Base-by-base conservation (phyloP, 164 flowering plant species). In the Liquidambar formosana region DNA sequence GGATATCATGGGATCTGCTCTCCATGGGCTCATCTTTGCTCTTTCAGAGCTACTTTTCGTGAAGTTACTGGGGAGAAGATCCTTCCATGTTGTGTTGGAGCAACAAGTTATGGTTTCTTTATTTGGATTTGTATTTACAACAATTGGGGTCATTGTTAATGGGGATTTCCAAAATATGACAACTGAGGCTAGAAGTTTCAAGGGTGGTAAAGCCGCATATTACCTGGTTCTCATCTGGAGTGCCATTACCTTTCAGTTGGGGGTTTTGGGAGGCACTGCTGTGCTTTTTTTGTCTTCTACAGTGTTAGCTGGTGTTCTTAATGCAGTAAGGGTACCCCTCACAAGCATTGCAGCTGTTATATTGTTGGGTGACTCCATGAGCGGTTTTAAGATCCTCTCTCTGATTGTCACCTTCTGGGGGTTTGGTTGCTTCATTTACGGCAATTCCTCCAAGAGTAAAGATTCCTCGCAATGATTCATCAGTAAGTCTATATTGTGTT, bases 11-110 rank as follows among this genome's bases (percentile, higher is more conserved):
- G 97, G 93, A 65, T 94, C 99, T 9, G 95, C 95, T 38, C 91
- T 92, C 21, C 99, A 94, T 61, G 99, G 99, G 18, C 88, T 94
- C 15, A 91, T 94, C 47, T 94, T 94, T 72, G 97, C 99, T 23
- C 88, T 94, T 5, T 94, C 97, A 1, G 97, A 92, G 78, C 79
- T 91, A 13, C 79, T 91, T 13, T 94, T 94, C 27, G 76, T 92
- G 16, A 88, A 82, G 78, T 52, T 88, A 56, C 67, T 89, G 14
- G 97, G 97, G 2, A 84, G 87, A 72, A 78, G 84, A 67, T 91
- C 95, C 22, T 94, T 92, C 78, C 97, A 86, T 75, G 99, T 91
- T 54, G 97, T 91, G 11, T 74, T 94, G 69, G 99, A 94, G 84
- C 99, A 94, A 73, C 99, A 94, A 77, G 86, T 88, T 59, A 83